phyloP scores from a whole-genome alignment of 805 yeast genomes.

The Candida hungchunana region DNA sequence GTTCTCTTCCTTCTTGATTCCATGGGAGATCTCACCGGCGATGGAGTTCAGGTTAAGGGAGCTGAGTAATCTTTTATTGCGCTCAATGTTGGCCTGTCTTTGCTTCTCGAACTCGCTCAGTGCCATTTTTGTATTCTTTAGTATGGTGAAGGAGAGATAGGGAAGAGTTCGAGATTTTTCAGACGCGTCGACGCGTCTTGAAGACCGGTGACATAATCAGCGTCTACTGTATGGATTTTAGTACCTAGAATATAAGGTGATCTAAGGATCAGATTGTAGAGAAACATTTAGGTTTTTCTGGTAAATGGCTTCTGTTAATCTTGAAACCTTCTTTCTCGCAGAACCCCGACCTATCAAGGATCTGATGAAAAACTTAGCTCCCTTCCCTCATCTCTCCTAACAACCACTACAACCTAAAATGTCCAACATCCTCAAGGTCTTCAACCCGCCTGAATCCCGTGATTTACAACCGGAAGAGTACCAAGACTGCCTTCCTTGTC shows the following conservation, averaged over 20 bases:
- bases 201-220: too few relatives aligned
- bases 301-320: too few relatives aligned
- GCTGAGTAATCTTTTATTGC: slow-evolving; percentile 73
- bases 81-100: slow-evolving; percentile 71
- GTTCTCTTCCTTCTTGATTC: slow-evolving; percentile 33
- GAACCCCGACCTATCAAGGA: too few relatives aligned
- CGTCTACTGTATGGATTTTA: too few relatives aligned
- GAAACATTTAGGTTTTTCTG: too few relatives aligned
- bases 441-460: slow-evolving; percentile 25
- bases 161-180: too few relatives aligned
- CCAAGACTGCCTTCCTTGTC: slow-evolving; percentile 64
- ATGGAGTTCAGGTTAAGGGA: slow-evolving; percentile 64
- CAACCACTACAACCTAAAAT: slow-evolving; percentile 1
- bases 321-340: too few relatives aligned
- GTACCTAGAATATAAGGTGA: too few relatives aligned
- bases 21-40: slow-evolving; percentile 48
- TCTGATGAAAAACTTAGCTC: too few relatives aligned
- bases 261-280: too few relatives aligned
- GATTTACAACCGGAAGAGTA: slow-evolving; percentile 35
- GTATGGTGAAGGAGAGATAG: too few relatives aligned
- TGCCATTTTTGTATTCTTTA: slow-evolving; percentile 4
- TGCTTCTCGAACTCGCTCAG: slow-evolving; percentile 67
- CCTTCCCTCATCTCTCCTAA: not conserved
- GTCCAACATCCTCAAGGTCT: slow-evolving; percentile 26
- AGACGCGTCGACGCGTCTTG: too few relatives aligned